phyloP scores from a whole-genome alignment of 345 rosid species.

The Gossypium thurberi region DNA sequence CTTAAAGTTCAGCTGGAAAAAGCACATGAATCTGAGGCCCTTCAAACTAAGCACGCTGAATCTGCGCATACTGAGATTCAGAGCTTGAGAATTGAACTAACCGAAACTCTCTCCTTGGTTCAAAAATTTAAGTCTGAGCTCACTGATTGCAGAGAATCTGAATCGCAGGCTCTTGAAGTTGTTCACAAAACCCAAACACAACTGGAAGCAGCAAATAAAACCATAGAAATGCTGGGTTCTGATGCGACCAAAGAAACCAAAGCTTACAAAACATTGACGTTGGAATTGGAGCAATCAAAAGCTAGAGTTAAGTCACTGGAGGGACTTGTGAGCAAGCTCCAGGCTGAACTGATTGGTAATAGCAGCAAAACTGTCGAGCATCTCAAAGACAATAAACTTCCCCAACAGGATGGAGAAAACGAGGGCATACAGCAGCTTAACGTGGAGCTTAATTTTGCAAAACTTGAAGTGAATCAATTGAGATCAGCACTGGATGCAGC shows the following conservation, averaged over 20 bases:
- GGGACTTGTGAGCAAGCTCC: constrained; percentile 55
- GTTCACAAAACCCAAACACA: constrained; percentile 53
- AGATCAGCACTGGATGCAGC: constrained; percentile 65
- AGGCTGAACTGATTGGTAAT: constrained; percentile 24
- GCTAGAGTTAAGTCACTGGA: constrained; percentile 61
- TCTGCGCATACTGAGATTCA: constrained; percentile 56
- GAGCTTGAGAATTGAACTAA: constrained; percentile 57
- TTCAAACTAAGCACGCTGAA: constrained; percentile 51
- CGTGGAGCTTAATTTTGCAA: constrained; percentile 44
- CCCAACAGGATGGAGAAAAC: constrained; percentile 24
- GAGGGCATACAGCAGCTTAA: constrained; percentile 40
- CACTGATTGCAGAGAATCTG: constrained; percentile 60
- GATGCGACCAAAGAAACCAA: constrained; percentile 60
- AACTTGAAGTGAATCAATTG: constrained; percentile 52
- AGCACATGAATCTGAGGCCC: constrained; percentile 53
- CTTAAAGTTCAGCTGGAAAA: constrained; percentile 71
- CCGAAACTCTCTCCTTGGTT: constrained; percentile 56
- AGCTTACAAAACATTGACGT: constrained; percentile 43
- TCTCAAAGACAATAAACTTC: constrained; percentile 7
- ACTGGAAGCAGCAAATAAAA: constrained; percentile 55
- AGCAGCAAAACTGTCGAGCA: constrained; percentile 7
- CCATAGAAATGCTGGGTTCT: constrained; percentile 53
- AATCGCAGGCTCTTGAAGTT: constrained; percentile 59
- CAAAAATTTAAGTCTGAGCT: constrained; percentile 62
- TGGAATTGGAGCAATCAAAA: constrained; percentile 67